A percentile compares a stretch with the other conserved stretches of the same genome.
Conservation (phyloP, 1,284 basidiomycete genomes). For the Pascua guehoae region DNA sequence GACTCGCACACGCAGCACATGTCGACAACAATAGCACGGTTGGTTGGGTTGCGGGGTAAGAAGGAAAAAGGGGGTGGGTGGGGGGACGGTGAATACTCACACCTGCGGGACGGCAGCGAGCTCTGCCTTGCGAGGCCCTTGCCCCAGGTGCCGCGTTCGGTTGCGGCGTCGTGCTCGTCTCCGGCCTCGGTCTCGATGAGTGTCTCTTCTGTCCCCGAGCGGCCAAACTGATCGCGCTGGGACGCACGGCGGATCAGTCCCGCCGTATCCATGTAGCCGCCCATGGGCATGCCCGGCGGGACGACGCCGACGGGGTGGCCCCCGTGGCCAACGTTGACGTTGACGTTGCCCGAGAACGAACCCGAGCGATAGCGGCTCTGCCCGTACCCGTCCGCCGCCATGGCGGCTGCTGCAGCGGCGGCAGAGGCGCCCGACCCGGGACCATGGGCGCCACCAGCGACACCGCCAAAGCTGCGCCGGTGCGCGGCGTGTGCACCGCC, state of each 20-base stretch:
- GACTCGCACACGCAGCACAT: too few species aligned
- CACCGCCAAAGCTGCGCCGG: conserved; percentile 9
- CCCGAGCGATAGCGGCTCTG: conserved; percentile 10
- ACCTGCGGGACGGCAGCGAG: conserved; percentile 38
- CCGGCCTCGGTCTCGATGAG: conserved; percentile 25
- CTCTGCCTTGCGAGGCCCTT: conserved; percentile 41
- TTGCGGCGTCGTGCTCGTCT: conserved; percentile 22
- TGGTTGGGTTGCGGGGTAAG: neutral
- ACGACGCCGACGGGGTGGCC: neutral
- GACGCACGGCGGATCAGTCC: conserved; percentile 20
- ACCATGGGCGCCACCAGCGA: conserved; percentile 1
- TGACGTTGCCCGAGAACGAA: conserved; percentile 7
- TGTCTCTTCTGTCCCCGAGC: conserved; percentile 28
- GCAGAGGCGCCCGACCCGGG: neutral
- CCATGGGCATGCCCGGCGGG: conserved; percentile 4
- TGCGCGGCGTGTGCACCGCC: neutral
- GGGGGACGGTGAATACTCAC: too few species aligned
- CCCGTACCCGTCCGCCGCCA: neutral
- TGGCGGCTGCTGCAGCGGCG: too few species aligned
- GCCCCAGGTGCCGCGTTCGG: conserved; percentile 29
- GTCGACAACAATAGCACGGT: too few species aligned
- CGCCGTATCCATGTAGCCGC: neutral
- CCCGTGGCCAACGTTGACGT: neutral
- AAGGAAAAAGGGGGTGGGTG: too few species aligned
- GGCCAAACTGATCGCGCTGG: conserved; percentile 22